Evolutionary conservation across 2,329 filamentous ascomycete genomes (phyloP).

Genomic region (Pseudogymnoascus sp.): DNA sequence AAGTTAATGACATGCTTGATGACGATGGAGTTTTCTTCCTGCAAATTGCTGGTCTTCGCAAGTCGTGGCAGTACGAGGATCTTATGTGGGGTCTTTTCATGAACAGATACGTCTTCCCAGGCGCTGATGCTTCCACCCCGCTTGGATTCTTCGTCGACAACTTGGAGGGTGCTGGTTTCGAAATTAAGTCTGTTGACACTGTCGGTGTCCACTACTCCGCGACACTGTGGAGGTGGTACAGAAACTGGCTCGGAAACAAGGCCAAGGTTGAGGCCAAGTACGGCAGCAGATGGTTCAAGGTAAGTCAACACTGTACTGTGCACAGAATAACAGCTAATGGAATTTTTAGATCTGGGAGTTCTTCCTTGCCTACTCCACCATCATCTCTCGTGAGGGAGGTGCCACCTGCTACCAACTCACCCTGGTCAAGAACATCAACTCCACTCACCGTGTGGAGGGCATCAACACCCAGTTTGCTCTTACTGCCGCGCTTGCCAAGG

Average conservation of each 20-base stretch:
- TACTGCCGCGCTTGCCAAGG: conserved; percentile 47
- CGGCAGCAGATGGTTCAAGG: conserved; percentile 88
- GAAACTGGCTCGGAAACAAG: conserved; percentile 92
- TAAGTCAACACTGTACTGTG: conserved; percentile 40
- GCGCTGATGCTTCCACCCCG: conserved; percentile 89
- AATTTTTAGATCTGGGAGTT: conserved; percentile 65
- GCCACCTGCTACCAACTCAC: conserved; percentile 75
- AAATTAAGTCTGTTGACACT: conserved; percentile 87
- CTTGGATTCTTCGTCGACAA: conserved; percentile 79
- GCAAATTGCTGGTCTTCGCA: conserved; percentile 88
- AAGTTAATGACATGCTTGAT: conserved; percentile 91
- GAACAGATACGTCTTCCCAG: conserved; percentile 99
- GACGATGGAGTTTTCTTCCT: conserved; percentile 95
- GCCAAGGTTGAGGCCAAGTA: conserved; percentile 95
- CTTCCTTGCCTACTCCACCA: conserved; percentile 70
- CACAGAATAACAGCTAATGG: conserved; percentile 15
- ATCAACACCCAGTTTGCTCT: conserved; percentile 59
- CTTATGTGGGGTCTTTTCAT: conserved; percentile 97
- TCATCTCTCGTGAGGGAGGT: conserved; percentile 65
- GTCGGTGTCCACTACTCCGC: conserved; percentile 95
- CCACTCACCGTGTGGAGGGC: conserved; percentile 68
- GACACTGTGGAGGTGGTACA: conserved; percentile 96
- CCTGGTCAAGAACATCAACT: conserved; percentile 76
- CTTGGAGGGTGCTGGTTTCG: conserved; percentile 80
- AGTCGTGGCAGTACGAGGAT: conserved; percentile 96